A percentile compares a stretch with the other conserved stretches of the same genome.
These are phyloP conservation scores for Phalaenopsis aphrodite DNA, from an alignment of 106 monocot genomes.

Conservation along the genomic window DNA sequence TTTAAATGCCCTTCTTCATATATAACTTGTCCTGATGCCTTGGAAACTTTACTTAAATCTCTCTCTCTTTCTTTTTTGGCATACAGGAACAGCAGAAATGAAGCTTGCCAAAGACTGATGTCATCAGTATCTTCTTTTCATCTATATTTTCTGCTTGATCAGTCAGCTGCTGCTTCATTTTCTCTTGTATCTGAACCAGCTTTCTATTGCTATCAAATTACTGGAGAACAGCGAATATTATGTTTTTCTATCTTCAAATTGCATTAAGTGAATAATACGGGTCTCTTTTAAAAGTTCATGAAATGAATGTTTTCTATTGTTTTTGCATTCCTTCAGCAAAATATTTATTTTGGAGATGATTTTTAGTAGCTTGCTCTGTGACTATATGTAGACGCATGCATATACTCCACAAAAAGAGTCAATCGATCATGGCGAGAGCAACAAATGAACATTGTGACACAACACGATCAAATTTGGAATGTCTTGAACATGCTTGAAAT, in stretches of 20 bases:
- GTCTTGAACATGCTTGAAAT: too few relatives aligned
- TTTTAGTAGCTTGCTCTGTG: too few relatives aligned
- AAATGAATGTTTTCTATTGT: background rate
- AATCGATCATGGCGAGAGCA: too few relatives aligned
- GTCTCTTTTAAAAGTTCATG: background rate
- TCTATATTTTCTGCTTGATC: background rate
- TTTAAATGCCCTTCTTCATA: too few relatives aligned
- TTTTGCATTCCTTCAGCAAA: too few relatives aligned
- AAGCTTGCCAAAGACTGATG: background rate
- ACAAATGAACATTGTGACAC: too few relatives aligned
- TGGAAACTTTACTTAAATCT: too few relatives aligned
- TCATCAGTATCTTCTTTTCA: background rate
- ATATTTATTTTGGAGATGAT: too few relatives aligned
- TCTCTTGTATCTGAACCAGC: background rate
- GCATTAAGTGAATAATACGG: background rate
- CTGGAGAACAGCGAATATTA: background rate
- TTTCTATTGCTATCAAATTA: background rate
- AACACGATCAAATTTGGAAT: too few relatives aligned
- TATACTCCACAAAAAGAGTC: too few relatives aligned
- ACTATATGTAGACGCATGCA: too few relatives aligned
- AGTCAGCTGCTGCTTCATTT: background rate
- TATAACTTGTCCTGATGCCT: too few relatives aligned
- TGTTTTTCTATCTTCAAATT: background rate
- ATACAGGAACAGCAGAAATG: constrained; percentile 7
- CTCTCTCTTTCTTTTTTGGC: background rate